Conservation (phyloP, 2,329 filamentous ascomycete species). For the Phialemonium atrogriseum region DNA sequence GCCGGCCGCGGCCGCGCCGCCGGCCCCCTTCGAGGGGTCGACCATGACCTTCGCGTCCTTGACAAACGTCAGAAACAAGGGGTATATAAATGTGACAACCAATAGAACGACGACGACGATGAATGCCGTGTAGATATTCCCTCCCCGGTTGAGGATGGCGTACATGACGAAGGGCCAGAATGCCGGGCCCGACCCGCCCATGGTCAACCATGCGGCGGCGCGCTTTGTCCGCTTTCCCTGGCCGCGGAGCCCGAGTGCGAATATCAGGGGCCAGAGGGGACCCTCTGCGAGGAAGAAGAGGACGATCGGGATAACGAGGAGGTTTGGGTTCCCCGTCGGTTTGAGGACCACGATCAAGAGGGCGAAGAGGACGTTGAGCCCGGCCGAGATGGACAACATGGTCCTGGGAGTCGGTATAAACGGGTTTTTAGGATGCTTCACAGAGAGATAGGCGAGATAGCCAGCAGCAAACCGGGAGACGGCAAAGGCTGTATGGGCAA, state of each 20-base stretch:
- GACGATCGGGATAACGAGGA: constrained; percentile 52
- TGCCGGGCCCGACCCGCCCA: constrained; percentile 64
- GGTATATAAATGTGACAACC: constrained; percentile 36
- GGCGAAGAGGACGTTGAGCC: constrained; percentile 50
- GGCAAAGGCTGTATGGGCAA: constrained; percentile 67
- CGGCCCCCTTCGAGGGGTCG: constrained; percentile 15
- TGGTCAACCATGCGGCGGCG: constrained; percentile 69
- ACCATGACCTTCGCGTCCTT: constrained; percentile 34
- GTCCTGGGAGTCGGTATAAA: constrained; percentile 58
- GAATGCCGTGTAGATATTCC: constrained; percentile 56
- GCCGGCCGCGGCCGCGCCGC: neutral
- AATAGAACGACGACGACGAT: constrained; percentile 50
- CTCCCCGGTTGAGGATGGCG: constrained; percentile 51
- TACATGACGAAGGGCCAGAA: constrained; percentile 70
- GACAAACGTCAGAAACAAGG: constrained; percentile 38
- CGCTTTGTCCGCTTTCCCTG: constrained; percentile 75
- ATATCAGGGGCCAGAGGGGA: constrained; percentile 75
- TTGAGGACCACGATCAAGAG: constrained; percentile 38
- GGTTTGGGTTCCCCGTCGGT: constrained; percentile 32
- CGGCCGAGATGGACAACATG: constrained; percentile 55
- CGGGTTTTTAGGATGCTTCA: constrained; percentile 30
- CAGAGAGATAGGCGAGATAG: constrained; percentile 51
- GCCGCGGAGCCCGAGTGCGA: constrained; percentile 70
- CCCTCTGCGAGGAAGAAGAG: constrained; percentile 75
- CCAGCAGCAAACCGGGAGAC: constrained; percentile 63